phyloP scores from a whole-genome alignment of 148 eudicot species.

The Nepenthes gracilis region DNA sequence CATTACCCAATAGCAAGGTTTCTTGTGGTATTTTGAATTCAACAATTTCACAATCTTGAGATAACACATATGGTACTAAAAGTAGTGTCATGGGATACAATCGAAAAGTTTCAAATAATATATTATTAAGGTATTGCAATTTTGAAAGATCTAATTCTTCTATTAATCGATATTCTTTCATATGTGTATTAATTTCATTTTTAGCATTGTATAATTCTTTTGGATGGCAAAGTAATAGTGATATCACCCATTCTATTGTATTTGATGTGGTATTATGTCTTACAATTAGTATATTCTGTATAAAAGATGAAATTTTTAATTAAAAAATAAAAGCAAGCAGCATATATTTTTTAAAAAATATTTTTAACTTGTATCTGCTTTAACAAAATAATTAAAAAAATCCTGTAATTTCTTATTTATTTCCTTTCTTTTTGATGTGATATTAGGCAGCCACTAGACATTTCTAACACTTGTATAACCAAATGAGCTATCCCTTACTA shows the following conservation, averaged over 20 bases:
- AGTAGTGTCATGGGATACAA: slow-evolving; percentile 5
- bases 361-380: too few species aligned
- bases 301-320: too few species aligned
- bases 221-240: slow-evolving; percentile 8
- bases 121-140: slow-evolving; percentile 1
- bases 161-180: neutral
- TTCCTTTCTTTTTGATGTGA: too few species aligned
- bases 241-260: slow-evolving; percentile 8
- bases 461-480: too few species aligned
- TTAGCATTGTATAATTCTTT: neutral
- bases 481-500: too few species aligned
- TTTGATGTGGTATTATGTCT: slow-evolving; percentile 4
- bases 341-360: too few species aligned
- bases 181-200: slow-evolving; percentile 5
- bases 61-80: slow-evolving; percentile 2
- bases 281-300: too few species aligned
- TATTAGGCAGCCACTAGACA: too few species aligned
- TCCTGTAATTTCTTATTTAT: too few species aligned
- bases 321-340: too few species aligned
- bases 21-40: slow-evolving; percentile 1
- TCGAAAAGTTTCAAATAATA: slow-evolving; percentile 5
- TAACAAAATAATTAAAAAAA: too few species aligned
- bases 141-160: neutral
- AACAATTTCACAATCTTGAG: neutral
- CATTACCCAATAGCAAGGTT: slow-evolving; percentile 6